These are phyloP conservation scores for Lecanicillium sp. DNA, from an alignment of 2,329 filamentous ascomycete genomes.

Conservation along the genomic window DNA sequence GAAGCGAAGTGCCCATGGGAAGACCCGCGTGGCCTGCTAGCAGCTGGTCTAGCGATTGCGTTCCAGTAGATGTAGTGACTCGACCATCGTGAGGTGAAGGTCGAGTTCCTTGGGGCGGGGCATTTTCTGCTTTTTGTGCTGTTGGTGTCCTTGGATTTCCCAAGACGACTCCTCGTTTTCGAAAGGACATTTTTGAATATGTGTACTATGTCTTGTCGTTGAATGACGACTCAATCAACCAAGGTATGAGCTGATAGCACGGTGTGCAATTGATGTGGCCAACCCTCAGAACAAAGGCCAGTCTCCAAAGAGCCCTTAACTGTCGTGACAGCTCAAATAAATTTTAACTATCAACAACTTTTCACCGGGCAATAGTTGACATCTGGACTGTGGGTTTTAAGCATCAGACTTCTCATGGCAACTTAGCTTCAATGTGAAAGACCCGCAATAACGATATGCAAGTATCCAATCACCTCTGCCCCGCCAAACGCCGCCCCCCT, in stretches of 20 bases:
- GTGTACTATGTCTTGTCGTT: no score
- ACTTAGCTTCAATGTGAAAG: not conserved
- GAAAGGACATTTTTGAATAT: slow-evolving; percentile 42
- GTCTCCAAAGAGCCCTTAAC: no score
- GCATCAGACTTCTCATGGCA: slow-evolving; percentile 1
- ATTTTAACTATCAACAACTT: no score
- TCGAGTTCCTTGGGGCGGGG: slow-evolving; percentile 47
- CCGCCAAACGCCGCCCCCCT: not conserved
- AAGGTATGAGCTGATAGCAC: no score
- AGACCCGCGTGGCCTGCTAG: slow-evolving; percentile 82
- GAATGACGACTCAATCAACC: no score
- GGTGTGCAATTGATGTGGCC: no score
- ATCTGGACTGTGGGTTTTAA: no score
- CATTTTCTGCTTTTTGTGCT: slow-evolving; percentile 22
- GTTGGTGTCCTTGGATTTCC: slow-evolving; percentile 19
- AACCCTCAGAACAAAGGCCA: no score
- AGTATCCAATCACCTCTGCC: slow-evolving; percentile 6
- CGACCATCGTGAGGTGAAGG: slow-evolving; percentile 86
- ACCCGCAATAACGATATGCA: slow-evolving; percentile 5
- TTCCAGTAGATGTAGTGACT: slow-evolving; percentile 84
- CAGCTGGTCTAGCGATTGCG: slow-evolving; percentile 72
- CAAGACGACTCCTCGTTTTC: slow-evolving; percentile 48
- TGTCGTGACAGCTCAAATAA: no score
- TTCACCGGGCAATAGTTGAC: no score
- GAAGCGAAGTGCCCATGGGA: slow-evolving; percentile 67